Evolutionary conservation across 306 rosid genomes (phyloP), one percentile per base, ranked within the genome.

Genomic region (Malus fusca): DNA sequence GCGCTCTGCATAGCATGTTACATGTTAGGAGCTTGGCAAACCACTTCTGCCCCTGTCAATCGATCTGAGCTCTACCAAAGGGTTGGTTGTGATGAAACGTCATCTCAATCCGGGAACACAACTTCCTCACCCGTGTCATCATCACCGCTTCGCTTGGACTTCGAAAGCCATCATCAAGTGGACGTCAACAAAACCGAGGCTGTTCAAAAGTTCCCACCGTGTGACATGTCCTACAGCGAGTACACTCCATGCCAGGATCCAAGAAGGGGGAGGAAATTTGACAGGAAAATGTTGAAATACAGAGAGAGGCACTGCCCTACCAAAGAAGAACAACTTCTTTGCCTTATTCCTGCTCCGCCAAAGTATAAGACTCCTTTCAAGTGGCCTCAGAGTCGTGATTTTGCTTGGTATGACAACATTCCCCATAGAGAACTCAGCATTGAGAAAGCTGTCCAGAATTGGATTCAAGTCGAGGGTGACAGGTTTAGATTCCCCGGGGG

Each of bases 301-400:
- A 89, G 97, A 78, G 99, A 95, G 81, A 76, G 99, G 37, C 99
- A 95, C 81, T 95, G 99, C 74, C 99, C 99, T 4, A 11, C 85
- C 1, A 88, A 90, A 69, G 97, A 89, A 23, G 99, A 95, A 59
- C 86, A 79, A 5, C 43, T 92, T 3, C 71, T 30, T 8, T 95
- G 99, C 82, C 87, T 92, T 31, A 84, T 95, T 48, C 99, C 99
- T 18, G 87, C 97, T 64, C 99, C 99, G 18, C 98, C 99, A 11
- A 91, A 88, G 51, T 95, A 95, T 43, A 95, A 92, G 87, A 71
- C 92, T 18, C 99, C 99, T 73, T 95, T 95, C 60, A 88, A 82
- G 69, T 95, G 99, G 99, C 99, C 99, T 59, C 97, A 92, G 81
- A 92, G 99, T 67, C 71, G 96, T 44, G 97, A 95, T 43, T 95